Percentiles rank a stretch among this genome's conserved stretches.
Evolutionary conservation across 768 basidiomycete species (phyloP).

Genomic region (Calocera viscosa): DNA sequence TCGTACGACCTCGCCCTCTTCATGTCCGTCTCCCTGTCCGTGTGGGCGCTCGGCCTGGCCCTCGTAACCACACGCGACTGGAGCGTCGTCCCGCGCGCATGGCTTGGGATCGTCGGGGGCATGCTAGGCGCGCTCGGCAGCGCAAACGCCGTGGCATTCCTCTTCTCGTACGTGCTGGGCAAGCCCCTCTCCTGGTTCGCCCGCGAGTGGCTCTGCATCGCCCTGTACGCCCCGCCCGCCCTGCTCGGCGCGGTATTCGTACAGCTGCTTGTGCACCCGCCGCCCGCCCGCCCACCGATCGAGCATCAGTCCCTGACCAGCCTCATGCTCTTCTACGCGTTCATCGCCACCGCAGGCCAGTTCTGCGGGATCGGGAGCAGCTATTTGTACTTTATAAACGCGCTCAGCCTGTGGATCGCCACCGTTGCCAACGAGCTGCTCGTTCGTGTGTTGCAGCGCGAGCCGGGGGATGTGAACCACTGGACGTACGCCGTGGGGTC

Average conservation of each 20-base stretch:
- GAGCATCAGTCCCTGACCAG: slow-evolving; percentile 55
- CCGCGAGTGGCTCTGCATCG: slow-evolving; percentile 47
- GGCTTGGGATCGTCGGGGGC: slow-evolving; percentile 39
- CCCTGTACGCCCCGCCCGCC: slow-evolving; percentile 63
- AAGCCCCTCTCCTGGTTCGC: slow-evolving; percentile 81
- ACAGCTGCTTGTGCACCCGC: slow-evolving; percentile 28
- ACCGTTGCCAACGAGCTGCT: slow-evolving; percentile 42
- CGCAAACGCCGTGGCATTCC: slow-evolving; percentile 57
- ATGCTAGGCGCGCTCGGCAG: slow-evolving; percentile 45
- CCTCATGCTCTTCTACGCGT: slow-evolving; percentile 46
- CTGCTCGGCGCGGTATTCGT: slow-evolving; percentile 44
- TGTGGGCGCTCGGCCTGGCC: slow-evolving; percentile 22
- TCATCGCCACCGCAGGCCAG: slow-evolving; percentile 49
- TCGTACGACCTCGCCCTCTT: slow-evolving; percentile 58
- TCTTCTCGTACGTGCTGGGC: slow-evolving; percentile 50
- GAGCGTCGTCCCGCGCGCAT: slow-evolving; percentile 26
- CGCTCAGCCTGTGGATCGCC: slow-evolving; percentile 43
- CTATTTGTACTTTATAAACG: slow-evolving; percentile 56
- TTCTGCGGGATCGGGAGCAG: slow-evolving; percentile 57
- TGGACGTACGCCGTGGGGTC: neutral
- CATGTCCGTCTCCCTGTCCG: slow-evolving; percentile 41
- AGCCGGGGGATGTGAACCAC: neutral
- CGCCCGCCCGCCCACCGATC: slow-evolving; percentile 33
- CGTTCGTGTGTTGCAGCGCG: slow-evolving; percentile 17
- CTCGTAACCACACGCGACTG: slow-evolving; percentile 16